Base-by-base conservation (phyloP, 169 alveolate genomes). In the Plasmodium gaboni region DNA sequence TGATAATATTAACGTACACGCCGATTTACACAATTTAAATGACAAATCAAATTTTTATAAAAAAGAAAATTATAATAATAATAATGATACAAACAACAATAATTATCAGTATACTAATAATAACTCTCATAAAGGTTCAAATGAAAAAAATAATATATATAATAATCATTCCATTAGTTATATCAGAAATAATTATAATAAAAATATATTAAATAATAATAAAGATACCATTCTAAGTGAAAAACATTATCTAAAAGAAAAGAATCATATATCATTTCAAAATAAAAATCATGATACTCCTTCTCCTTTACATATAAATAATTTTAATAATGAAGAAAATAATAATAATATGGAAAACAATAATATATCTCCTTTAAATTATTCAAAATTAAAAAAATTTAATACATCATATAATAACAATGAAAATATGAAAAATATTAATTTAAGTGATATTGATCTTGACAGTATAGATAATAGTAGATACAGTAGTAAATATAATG, bases 371-470 rank as follows among this genome's bases (percentile, higher is more conserved):
- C 44, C 13, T 53, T n/a, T 46, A 6, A 78, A 53, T 60, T 78
- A 78, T 48, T 51, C 61, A 9, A 78, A 78, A 70, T 59, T 78
- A 32, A 64, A 78, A 57, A 78, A 64, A 22, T 65, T 64, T 57
- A 38, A 48, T 44, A 9, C 46, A 44, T 57, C 42, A 13, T 50
- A 65, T 46, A 26, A 50, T 48, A 60, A 76, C 28, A 76, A 76
- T 44, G 61, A 13, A 13, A 67, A 63, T 64, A 74, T 74, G 10
- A 73, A 55, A 17, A 73, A 61, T 26, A 73, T 73, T 24, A 64
- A 55, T 19, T 13, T 73, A 55, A 73, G 87, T n/a, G 46, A 64
- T 13, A 73, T 73, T 17, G 87, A 73, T 38, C 15, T 74, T n/a
- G 63, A 38, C 38, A 44, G 73, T 50, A 67, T 74, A 19, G 73